phyloP scores from a whole-genome alignment of 768 basidiomycete species.

The Ephemerocybe angulata region DNA sequence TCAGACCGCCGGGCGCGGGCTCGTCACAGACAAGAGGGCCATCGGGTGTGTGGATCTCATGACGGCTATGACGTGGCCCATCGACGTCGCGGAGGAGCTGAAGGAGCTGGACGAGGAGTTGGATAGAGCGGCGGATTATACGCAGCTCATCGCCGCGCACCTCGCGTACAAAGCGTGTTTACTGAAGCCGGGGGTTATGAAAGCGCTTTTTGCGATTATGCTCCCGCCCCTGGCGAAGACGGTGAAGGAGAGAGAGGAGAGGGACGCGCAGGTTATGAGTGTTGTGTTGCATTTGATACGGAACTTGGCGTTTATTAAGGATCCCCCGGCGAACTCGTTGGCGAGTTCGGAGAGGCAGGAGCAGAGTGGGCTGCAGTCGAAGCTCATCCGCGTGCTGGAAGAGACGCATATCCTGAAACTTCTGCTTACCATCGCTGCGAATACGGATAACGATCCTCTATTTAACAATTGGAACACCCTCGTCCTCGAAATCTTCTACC shows the following conservation, averaged over 20 bases:
- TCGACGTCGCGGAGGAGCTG: constrained; percentile 91
- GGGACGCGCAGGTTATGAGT: constrained; percentile 84
- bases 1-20: constrained; percentile 72
- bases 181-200: constrained; percentile 63
- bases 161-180: constrained; percentile 85
- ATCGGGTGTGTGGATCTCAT: constrained; percentile 85
- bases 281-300: constrained; percentile 86
- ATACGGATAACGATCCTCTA: constrained; percentile 68
- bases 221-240: constrained; percentile 75
- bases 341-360: constrained; percentile 78
- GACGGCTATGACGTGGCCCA: constrained; percentile 98
- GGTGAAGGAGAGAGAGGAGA: constrained; percentile 63
- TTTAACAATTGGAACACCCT: constrained; percentile 87
- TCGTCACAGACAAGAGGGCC: constrained; percentile 78
- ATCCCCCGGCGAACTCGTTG: constrained; percentile 68
- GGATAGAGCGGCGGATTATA: constrained; percentile 85
- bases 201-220: constrained; percentile 69
- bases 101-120: constrained; percentile 85
- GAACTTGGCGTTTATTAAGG: constrained; percentile 93
- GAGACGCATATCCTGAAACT: constrained; percentile 74
- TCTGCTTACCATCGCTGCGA: constrained; percentile 81
- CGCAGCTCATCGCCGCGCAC: constrained; percentile 76
- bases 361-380: constrained; percentile 72
- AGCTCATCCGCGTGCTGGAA: constrained; percentile 65
- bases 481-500: constrained; percentile 88